Evolutionary conservation across 768 basidiomycete species (phyloP).

Genomic region (Russula brevipes): DNA sequence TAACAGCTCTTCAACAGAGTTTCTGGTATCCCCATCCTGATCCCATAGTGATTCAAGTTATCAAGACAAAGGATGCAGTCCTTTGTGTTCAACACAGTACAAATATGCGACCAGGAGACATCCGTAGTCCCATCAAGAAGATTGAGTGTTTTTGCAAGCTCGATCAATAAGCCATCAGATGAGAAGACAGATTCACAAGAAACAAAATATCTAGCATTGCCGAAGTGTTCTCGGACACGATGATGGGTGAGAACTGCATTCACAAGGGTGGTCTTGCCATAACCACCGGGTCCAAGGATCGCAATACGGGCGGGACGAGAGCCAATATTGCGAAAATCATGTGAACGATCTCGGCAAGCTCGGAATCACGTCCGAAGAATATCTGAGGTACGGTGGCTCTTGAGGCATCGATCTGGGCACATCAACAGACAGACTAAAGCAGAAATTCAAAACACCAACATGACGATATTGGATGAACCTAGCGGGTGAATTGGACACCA

Average conservation of each 20-base stretch:
- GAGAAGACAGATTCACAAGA: conserved; percentile 5
- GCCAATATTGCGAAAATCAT: not conserved
- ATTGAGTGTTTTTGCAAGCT: not conserved
- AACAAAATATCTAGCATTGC: not conserved
- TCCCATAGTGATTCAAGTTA: conserved; percentile 41
- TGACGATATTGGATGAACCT: not conserved
- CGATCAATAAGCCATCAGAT: not conserved
- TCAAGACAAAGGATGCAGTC: conserved; percentile 35
- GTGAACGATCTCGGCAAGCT: not conserved
- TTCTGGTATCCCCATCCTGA: conserved; percentile 2
- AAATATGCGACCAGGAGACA: not conserved
- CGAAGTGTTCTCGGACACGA: not conserved
- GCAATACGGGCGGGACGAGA: no score
- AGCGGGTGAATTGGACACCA: not conserved
- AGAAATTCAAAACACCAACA: not conserved
- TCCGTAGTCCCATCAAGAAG: not conserved
- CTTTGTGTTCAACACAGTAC: not conserved
- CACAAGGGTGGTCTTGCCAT: no score
- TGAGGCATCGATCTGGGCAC: not conserved
- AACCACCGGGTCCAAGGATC: no score
- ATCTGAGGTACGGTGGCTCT: not conserved
- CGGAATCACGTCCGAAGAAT: not conserved
- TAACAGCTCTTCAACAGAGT: conserved; percentile 7
- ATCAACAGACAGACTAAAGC: not conserved
- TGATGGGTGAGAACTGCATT: conserved; percentile 1